Evolutionary conservation across 192 early-diverging fungal genomes (phyloP).

Genomic region (Jimgerdemannia flammicorona): DNA sequence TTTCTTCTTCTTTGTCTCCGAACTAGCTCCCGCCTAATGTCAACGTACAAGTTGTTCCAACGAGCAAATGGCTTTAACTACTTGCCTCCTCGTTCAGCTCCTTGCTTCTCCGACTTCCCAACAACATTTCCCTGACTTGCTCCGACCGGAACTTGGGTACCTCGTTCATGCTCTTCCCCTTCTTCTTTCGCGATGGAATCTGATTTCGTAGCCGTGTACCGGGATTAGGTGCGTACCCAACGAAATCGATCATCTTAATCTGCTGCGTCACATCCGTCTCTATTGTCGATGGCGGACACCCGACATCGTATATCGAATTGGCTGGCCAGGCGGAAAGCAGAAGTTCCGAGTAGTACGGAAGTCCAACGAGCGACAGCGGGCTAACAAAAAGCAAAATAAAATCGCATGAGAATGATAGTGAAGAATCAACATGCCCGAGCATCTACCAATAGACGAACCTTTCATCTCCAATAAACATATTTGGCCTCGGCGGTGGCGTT

Average conservation of each 20-base stretch:
- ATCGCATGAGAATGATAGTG: background rate
- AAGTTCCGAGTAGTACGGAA: conserved; percentile 77
- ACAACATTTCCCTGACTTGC: conserved; percentile 67
- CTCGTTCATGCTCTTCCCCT: conserved; percentile 34
- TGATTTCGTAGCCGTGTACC: conserved; percentile 78
- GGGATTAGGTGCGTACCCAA: conserved; percentile 91
- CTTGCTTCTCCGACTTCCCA: background rate
- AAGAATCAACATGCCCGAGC: background rate
- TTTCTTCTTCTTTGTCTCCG: too few species aligned
- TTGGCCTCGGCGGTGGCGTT: conserved; percentile 35
- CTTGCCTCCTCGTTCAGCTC: background rate
- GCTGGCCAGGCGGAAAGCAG: conserved; percentile 78
- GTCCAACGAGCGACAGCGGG: conserved; percentile 70
- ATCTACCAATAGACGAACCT: conserved; percentile 24
- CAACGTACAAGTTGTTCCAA: background rate
- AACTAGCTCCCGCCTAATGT: background rate
- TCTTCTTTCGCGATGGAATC: conserved; percentile 36
- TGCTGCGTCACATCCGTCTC: conserved; percentile 70
- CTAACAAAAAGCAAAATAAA: conserved; percentile 14
- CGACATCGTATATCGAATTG: conserved; percentile 62
- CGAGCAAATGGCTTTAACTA: background rate
- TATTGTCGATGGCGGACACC: conserved; percentile 68
- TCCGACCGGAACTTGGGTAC: conserved; percentile 79
- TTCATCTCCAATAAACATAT: conserved; percentile 47
- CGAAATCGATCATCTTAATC: conserved; percentile 89